These are phyloP conservation scores for Schizophyllum amplum DNA, from an alignment of 1,284 basidiomycete genomes.

Conservation along the genomic window DNA sequence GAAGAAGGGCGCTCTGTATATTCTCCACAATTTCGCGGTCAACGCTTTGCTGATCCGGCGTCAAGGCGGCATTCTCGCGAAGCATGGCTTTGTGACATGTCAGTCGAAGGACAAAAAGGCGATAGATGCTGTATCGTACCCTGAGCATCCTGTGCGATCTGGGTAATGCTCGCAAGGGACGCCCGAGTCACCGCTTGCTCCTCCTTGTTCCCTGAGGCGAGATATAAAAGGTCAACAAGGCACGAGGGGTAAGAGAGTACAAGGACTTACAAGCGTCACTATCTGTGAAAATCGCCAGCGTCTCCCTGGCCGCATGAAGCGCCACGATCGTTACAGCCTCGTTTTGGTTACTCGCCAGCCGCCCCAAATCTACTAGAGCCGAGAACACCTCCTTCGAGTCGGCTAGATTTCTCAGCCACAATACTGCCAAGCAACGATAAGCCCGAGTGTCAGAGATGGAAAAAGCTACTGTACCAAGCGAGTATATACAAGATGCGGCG, in stretches of 20 bases:
- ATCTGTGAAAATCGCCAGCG: not conserved
- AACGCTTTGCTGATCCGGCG: no score
- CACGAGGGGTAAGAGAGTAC: not conserved
- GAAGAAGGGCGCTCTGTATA: no score
- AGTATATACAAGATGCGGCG: not conserved
- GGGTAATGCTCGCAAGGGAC: not conserved
- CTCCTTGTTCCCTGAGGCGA: not conserved
- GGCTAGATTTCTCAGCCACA: not conserved
- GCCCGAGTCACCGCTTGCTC: not conserved
- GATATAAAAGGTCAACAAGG: not conserved
- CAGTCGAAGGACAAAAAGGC: no score
- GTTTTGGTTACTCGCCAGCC: not conserved
- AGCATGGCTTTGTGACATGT: no score
- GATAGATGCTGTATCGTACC: no score
- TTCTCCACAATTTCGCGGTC: no score
- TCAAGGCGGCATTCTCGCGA: no score
- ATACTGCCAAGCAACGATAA: not conserved
- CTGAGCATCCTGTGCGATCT: not conserved
- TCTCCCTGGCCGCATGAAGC: not conserved
- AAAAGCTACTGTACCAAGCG: not conserved
- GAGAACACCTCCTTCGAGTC: not conserved
- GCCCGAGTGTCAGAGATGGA: not conserved
- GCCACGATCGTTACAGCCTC: not conserved
- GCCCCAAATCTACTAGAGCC: not conserved
- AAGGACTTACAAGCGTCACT: not conserved